Percentiles rank a stretch among this genome's conserved stretches.
Evolutionary conservation across 2,329 filamentous ascomycete genomes (phyloP).

Genomic region (Verticillium nonalfalfae): DNA sequence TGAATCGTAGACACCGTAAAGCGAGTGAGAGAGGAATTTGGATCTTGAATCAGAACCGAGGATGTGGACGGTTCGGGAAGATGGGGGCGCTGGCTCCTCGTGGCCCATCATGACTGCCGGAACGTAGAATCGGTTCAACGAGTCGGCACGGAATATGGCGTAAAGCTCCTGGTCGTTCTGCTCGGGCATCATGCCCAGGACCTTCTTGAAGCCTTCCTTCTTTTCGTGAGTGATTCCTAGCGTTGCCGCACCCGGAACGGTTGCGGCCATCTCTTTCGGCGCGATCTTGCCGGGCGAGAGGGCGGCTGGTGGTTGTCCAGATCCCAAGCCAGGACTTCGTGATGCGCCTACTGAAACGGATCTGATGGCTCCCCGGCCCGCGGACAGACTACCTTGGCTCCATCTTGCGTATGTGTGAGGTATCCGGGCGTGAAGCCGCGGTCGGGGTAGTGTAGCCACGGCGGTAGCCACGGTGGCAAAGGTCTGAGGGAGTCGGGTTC

Average conservation of each 20-base stretch:
- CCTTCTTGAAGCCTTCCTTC: conserved; percentile 3
- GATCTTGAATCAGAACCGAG: conserved; percentile 33
- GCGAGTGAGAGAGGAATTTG: conserved; percentile 31
- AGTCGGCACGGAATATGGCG: conserved; percentile 12
- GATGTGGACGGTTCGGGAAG: conserved; percentile 31
- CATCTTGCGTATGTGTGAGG: conserved; percentile 29
- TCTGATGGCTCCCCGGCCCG: conserved; percentile 30
- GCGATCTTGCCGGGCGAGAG: conserved; percentile 9
- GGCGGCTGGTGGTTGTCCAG: conserved; percentile 3
- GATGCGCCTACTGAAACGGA: conserved; percentile 16
- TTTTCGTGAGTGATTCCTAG: conserved; percentile 4
- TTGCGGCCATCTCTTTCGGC: conserved; percentile 14
- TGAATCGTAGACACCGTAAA: conserved; percentile 33
- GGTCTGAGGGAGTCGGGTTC: conserved; percentile 6
- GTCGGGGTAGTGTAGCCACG: conserved; percentile 28
- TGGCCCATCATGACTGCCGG: conserved; percentile 26
- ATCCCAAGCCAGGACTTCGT: conserved; percentile 11
- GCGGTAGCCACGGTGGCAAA: conserved; percentile 11
- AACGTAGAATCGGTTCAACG: conserved; percentile 20
- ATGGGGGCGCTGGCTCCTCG: conserved; percentile 20
- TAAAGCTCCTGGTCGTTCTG: conserved; percentile 8
- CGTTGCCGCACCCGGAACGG: conserved; percentile 12
- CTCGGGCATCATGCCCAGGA: conserved; percentile 8
- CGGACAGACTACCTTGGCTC: conserved; percentile 27
- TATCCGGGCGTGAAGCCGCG: conserved; percentile 38